phyloP scores from a whole-genome alignment of 2,329 filamentous ascomycete genomes.

The Aspergillus sp. region DNA sequence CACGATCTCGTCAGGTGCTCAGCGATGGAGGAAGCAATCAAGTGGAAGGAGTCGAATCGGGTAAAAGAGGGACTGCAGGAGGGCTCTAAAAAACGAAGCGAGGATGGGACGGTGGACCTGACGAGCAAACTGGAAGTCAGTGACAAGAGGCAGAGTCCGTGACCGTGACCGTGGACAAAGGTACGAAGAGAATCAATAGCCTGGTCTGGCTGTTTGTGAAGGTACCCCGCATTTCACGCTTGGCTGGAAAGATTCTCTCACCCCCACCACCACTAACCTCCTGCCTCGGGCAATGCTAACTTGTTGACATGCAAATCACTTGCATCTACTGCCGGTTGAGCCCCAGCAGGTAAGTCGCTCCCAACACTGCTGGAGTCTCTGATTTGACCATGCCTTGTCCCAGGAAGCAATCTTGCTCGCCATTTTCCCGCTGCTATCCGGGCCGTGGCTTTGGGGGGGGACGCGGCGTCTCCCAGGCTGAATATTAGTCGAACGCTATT shows the following conservation, averaged over 20 bases:
- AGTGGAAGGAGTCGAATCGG: neutral
- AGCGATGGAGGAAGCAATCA: slow-evolving; percentile 2
- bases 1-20: neutral
- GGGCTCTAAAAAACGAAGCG: neutral
- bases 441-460: too few relatives aligned
- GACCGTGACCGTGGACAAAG: neutral
- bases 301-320: neutral
- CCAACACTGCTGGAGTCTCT: neutral
- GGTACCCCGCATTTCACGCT: slow-evolving; percentile 7
- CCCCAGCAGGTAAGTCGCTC: neutral
- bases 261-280: neutral
- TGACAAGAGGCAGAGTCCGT: neutral
- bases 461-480: neutral
- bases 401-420: slow-evolving; percentile 35
- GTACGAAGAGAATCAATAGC: neutral
- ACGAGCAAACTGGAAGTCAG: neutral
- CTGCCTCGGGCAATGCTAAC: neutral
- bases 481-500: neutral
- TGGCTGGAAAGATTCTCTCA: neutral
- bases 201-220: neutral
- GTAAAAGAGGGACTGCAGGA: neutral
- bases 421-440: neutral
- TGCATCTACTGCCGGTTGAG: neutral
- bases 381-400: neutral
- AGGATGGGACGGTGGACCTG: slow-evolving; percentile 1